Evolutionary conservation across 2,329 filamentous ascomycete genomes (phyloP), one percentile per base, ranked within the genome.

Genomic region (Aspergillus pseudoviridinutans): DNA sequence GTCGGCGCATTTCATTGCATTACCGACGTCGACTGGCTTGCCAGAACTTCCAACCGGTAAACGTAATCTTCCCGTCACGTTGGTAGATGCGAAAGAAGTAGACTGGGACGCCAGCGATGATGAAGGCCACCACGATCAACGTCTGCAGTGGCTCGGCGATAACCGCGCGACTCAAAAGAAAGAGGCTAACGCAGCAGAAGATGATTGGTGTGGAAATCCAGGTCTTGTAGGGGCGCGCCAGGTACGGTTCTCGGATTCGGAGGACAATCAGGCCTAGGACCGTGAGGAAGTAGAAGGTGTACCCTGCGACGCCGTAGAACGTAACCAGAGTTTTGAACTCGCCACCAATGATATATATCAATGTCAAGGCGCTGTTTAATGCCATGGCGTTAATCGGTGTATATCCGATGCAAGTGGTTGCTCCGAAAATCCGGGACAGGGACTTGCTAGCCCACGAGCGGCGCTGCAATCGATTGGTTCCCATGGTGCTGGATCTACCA

Each of bases 161-260:
- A 14, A 97, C 87, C 3, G 92, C 92, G 52, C 94, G 82, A 69
- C 87, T 92, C 46, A 99, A 83, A 63, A 99, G 75, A 71, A 99
- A 99, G 63, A 99, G 75, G 71, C 91, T 96, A 42, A 99, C 94
- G 70, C 94, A 99, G 82, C 94, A 99, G 73, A 99, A 99, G 56
- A 97, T 93, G 63, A 99, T 93, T 10, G 94, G 94, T 2, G 94
- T 99, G 0, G 88, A 89, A 69, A 99, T 96, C 94, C 93, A 99
- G 3, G 92, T 96, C 72, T 87, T 88, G 76, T 99, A 99, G 0
- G 94, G 93, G 27, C 94, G 80, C 73, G 97, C 92, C 49, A 99
- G 82, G 61, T 87, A 81, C 3, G 94, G 94, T 74, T 99, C 94
- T 61, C 84, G 84, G 29, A 97, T 91, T 29, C 94, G 84, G 60